These are phyloP conservation scores for Echium plantagineum DNA, from an alignment of 257 asterid species.

Conservation along the genomic window DNA sequence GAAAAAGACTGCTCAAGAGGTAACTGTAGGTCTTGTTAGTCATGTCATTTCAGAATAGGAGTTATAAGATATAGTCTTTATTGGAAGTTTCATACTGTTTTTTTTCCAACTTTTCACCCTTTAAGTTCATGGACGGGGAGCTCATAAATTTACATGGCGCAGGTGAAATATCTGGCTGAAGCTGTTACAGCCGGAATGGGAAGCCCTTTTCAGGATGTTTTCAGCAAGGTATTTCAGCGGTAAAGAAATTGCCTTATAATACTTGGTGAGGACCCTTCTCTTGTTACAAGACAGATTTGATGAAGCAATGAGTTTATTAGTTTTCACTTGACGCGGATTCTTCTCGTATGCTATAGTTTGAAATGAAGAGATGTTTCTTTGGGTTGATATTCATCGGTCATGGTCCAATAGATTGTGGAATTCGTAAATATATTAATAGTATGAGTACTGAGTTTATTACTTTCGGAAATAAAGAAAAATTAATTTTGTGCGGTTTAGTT, in stretches of 20 bases:
- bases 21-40: constrained; percentile 14
- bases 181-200: constrained; percentile 89
- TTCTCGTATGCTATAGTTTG: background rate
- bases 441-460: too few relatives aligned
- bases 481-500: too few relatives aligned
- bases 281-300: background rate
- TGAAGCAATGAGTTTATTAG: background rate
- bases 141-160: constrained; percentile 19
- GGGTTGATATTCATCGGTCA: background rate
- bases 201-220: constrained; percentile 53
- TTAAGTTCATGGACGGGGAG: constrained; percentile 8
- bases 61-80: background rate
- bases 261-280: background rate
- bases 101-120: background rate
- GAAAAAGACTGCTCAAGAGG: constrained; percentile 77
- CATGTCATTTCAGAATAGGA: background rate
- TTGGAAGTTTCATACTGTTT: background rate
- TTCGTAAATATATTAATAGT: constrained; percentile 8
- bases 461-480: too few relatives aligned
- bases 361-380: background rate
- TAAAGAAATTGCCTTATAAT: constrained; percentile 13
- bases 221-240: constrained; percentile 36
- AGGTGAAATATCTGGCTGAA: constrained; percentile 77
- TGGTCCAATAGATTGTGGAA: background rate
- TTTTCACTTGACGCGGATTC: background rate